Evolutionary conservation across 345 rosid genomes (phyloP).

Genomic region (Clausena lansium): DNA sequence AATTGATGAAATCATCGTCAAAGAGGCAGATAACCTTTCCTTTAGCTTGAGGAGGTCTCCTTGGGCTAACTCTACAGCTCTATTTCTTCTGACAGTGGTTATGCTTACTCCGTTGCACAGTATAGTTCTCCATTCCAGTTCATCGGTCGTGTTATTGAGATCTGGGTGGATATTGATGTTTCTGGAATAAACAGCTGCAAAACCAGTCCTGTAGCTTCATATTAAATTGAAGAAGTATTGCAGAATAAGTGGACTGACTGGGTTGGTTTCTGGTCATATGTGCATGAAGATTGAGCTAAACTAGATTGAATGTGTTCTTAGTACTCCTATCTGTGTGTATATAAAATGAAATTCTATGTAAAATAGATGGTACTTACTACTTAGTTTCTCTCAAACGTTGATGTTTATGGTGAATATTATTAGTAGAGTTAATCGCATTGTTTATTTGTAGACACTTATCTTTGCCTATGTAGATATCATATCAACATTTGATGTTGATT

Average conservation of each 20-base stretch:
- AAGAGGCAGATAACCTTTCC: constrained; percentile 52
- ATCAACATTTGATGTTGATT: background rate
- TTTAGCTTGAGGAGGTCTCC: constrained; percentile 56
- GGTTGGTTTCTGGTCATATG: background rate
- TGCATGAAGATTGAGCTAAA: background rate
- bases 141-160: constrained; percentile 58
- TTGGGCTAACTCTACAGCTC: constrained; percentile 46
- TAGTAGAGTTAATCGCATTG: background rate
- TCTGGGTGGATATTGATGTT: constrained; percentile 55
- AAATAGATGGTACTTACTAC: background rate
- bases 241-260: background rate
- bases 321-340: background rate
- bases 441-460: background rate
- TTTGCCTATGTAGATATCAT: background rate
- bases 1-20: constrained; percentile 39
- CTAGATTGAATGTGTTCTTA: background rate
- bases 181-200: constrained; percentile 26
- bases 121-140: constrained; percentile 57
- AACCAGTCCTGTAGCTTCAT: constrained; percentile 30
- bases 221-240: constrained; percentile 23
- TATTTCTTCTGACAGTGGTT: constrained; percentile 31
- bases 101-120: constrained; percentile 65
- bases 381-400: background rate
- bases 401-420: background rate
- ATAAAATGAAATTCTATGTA: background rate